A percentile compares a stretch with the other conserved stretches of the same genome.
These are phyloP conservation scores for Colletotrichum sidae DNA, from an alignment of 2,329 filamentous ascomycete genomes.

Conservation along the genomic window DNA sequence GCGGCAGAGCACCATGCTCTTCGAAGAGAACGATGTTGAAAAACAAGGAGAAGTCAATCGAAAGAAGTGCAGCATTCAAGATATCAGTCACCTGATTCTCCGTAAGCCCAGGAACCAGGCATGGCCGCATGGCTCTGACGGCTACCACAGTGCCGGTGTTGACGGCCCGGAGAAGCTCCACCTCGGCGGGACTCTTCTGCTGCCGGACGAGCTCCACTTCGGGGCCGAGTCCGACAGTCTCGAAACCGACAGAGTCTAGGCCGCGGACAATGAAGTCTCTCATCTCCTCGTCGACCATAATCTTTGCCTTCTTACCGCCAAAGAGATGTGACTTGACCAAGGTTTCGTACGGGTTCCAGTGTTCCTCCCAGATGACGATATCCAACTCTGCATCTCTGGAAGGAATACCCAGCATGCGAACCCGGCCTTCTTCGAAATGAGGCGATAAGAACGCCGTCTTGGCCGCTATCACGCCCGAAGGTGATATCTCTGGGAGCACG, in stretches of 20 bases:
- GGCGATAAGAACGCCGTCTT: conserved; percentile 70
- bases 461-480: conserved; percentile 57
- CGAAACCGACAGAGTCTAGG: conserved; percentile 63
- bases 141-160: conserved; percentile 74
- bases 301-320: conserved; percentile 43
- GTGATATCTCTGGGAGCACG: conserved; percentile 58
- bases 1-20: conserved; percentile 63
- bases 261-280: conserved; percentile 72
- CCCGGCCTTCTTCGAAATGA: conserved; percentile 70
- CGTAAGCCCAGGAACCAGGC: conserved; percentile 66
- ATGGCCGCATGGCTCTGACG: conserved; percentile 66
- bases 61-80: conserved; percentile 65
- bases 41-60: conserved; percentile 66
- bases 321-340: conserved; percentile 59
- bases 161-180: conserved; percentile 69
- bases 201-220: conserved; percentile 70
- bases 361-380: conserved; percentile 72
- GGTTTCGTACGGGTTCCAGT: conserved; percentile 72
- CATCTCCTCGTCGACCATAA: conserved; percentile 76
- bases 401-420: conserved; percentile 69
- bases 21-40: conserved; percentile 75
- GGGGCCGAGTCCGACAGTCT: conserved; percentile 64
- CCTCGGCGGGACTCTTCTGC: conserved; percentile 65
- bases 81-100: conserved; percentile 68
- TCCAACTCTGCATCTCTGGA: conserved; percentile 60